Conservation (phyloP, 2,329 filamentous ascomycete species). For the Fusarium circinatum region DNA sequence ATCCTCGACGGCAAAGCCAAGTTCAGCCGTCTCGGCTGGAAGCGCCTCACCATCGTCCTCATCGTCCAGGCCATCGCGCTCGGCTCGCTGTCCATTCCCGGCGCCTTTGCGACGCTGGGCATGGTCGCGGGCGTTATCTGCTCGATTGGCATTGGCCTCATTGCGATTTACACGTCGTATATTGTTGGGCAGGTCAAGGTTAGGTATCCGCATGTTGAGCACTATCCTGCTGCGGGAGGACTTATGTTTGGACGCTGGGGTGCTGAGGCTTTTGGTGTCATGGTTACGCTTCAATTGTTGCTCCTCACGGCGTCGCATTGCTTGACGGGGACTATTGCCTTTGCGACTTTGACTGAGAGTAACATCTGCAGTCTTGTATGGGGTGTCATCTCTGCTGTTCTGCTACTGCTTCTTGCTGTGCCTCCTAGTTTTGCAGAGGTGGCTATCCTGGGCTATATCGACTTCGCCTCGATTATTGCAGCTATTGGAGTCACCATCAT, state of each 20-base stretch:
- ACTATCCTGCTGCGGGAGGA: constrained; percentile 71
- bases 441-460: constrained; percentile 41
- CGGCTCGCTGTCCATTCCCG: constrained; percentile 39
- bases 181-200: constrained; percentile 56
- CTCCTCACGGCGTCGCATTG: constrained; percentile 76
- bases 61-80: constrained; percentile 41
- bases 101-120: constrained; percentile 39
- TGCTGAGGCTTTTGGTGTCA: constrained; percentile 66
- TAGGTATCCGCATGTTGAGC: constrained; percentile 63
- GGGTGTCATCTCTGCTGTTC: constrained; percentile 51
- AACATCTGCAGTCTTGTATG: constrained; percentile 54
- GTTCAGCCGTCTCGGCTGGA: constrained; percentile 41
- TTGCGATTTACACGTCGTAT: constrained; percentile 55
- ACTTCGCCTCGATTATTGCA: constrained; percentile 49
- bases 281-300: constrained; percentile 68
- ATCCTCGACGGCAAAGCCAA: constrained; percentile 38
- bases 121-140: constrained; percentile 52
- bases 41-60: constrained; percentile 41
- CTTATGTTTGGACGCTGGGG: constrained; percentile 67
- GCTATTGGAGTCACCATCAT: constrained; percentile 73
- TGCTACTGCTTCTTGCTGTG: constrained; percentile 53
- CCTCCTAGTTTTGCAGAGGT: constrained; percentile 53
- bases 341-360: constrained; percentile 69
- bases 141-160: constrained; percentile 48
- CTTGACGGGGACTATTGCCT: constrained; percentile 72